Evolutionary conservation across 192 early-diverging fungal genomes (phyloP).

Genomic region (Spizellomyces punctatus): DNA sequence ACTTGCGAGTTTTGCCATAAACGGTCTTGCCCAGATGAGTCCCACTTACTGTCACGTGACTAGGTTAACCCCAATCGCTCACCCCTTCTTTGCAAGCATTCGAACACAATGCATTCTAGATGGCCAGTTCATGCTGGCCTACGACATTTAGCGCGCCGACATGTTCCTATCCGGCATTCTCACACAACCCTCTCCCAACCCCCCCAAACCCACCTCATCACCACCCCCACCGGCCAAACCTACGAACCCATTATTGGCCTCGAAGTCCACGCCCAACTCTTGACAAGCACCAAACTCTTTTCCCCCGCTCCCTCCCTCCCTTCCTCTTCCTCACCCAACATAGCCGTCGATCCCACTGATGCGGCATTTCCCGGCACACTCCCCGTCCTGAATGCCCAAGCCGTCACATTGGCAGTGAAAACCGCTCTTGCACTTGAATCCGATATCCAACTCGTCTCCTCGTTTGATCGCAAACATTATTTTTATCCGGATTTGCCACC

Average conservation of each 20-base stretch:
- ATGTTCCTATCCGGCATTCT: too few species aligned
- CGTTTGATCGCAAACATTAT: conserved; percentile 95
- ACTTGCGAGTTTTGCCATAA: too few species aligned
- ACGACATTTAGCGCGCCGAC: too few species aligned
- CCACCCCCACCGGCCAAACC: neutral
- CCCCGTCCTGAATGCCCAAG: conserved; percentile 79
- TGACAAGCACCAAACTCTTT: conserved; percentile 80
- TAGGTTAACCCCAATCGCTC: too few species aligned
- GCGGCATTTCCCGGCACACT: conserved; percentile 85
- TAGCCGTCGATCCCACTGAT: conserved; percentile 73
- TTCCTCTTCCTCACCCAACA: conserved; percentile 62
- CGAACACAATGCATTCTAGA: too few species aligned
- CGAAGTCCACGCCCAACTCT: conserved; percentile 87
- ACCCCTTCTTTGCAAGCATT: too few species aligned
- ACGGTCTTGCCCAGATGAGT: too few species aligned
- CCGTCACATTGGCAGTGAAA: conserved; percentile 71
- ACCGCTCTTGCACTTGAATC: conserved; percentile 73
- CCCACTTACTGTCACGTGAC: too few species aligned
- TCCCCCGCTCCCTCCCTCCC: conserved; percentile 53
- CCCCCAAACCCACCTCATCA: too few species aligned
- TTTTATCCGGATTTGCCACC: conserved; percentile 92
- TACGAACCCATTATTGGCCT: conserved; percentile 73
- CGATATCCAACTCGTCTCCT: conserved; percentile 62
- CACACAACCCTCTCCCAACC: too few species aligned
- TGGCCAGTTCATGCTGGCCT: too few species aligned